Conservation (phyloP, 1,284 basidiomycete species). For the Serendipita sp. region DNA sequence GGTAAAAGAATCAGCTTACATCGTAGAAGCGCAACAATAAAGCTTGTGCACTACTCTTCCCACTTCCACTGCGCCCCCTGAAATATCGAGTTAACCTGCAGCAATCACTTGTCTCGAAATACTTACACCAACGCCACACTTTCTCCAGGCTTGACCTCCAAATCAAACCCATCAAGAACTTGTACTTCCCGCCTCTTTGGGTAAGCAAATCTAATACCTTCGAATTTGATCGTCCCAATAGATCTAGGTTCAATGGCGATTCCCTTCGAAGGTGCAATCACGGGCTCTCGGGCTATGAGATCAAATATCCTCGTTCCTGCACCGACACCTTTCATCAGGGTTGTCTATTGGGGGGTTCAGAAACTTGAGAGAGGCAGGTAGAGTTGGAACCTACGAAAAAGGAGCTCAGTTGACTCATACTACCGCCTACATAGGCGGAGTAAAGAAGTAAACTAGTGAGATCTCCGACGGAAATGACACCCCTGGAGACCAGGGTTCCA, state of each 20-base stretch:
- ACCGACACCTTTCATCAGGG: conserved; percentile 82
- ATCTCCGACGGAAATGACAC: conserved; percentile 82
- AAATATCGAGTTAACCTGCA: conserved; percentile 7
- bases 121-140: conserved; percentile 85
- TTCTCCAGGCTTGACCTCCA: conserved; percentile 68
- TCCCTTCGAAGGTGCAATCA: conserved; percentile 54
- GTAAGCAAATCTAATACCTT: conserved; percentile 74
- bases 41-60: conserved; percentile 84
- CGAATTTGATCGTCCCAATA: conserved; percentile 60
- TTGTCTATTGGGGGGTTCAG: conserved; percentile 33
- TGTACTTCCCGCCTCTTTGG: conserved; percentile 67
- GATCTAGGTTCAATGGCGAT: conserved; percentile 36
- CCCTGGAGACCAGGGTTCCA: conserved; percentile 77
- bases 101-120: background rate
- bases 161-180: conserved; percentile 64
- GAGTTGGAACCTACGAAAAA: conserved; percentile 36
- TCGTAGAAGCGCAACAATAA: conserved; percentile 89
- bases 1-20: conserved; percentile 2
- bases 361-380: background rate
- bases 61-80: conserved; percentile 79
- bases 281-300: conserved; percentile 68
- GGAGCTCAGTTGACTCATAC: conserved; percentile 61
- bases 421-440: conserved; percentile 78
- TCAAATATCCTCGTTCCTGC: conserved; percentile 89
- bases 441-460: conserved; percentile 85